Evolutionary conservation across 306 rosid species (phyloP), one percentile per base, ranked within the genome.

Genomic region (Lupinus albus): DNA sequence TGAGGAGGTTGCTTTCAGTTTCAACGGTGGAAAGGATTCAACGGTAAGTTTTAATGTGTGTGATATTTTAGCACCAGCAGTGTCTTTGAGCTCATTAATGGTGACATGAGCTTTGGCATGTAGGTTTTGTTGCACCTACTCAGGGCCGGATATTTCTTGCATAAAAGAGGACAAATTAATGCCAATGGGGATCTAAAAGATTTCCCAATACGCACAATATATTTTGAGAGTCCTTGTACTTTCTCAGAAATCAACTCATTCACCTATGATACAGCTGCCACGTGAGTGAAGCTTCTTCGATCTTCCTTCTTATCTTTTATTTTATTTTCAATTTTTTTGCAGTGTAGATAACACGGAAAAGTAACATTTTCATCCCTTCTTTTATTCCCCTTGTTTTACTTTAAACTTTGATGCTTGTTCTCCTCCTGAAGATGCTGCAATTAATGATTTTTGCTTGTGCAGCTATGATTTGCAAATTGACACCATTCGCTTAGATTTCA

Each of bases 21-120:
- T 92, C 82, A 92, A 92, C 72, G 98, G 96, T 21, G 98, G 98
- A 76, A 92, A 92, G 83, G 98, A 92, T 85, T 89, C 98, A 52
- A 93, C 97, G 0, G 97, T 93, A 78, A 83, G 91, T 85, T 77
- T 71, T 15, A 32, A 35, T 35, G 42, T 61, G 16, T 18, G 48
- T 35, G 70, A 64, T 66, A 60, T 58, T 61, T 76, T 44, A 55
- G 65, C 71, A 59, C 75, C 69, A 30, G 48, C 52, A 8, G 28
- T 32, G 2, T 64, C 14, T 36, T 59, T 44, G 68, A 25, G 64
- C 63, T 58, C 58, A 28, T 58, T 78, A 68, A 75, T 62, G 63
- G 35, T 32, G 55, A 56, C 50, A 67, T 67, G 47, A 71, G 67
- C 48, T 70, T 78, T 76, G 71, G 61, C 74, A 6, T 85, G 80